A percentile compares a stretch with the other conserved stretches of the same genome.
phyloP scores from a whole-genome alignment of 2,329 filamentous ascomycete genomes.

The Salinomyces thailandicus region DNA sequence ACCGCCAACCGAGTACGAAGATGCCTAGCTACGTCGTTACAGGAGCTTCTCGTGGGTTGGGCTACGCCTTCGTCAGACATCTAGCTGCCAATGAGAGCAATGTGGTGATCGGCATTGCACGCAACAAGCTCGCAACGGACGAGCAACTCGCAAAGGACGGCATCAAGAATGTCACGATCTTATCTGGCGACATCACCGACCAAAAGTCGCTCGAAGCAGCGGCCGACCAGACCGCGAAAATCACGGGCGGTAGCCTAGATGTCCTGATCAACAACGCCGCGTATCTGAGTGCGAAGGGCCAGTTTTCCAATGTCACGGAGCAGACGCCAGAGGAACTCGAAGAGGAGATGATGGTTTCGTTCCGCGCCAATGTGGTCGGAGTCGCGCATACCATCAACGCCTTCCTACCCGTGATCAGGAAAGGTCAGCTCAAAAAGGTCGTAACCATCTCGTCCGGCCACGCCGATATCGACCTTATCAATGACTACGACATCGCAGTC shows the following conservation, averaged over 20 bases:
- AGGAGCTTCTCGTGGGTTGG: constrained; percentile 4
- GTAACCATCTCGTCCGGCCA: constrained; percentile 5
- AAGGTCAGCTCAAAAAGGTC: constrained; percentile 18
- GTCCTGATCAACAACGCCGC: constrained; percentile 26
- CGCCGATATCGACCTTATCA: constrained; percentile 12
- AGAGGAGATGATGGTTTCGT: constrained; percentile 10
- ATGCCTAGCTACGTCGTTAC: constrained; percentile 6
- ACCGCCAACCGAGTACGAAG: no score
- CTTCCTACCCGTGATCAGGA: constrained; percentile 22
- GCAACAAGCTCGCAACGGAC: constrained; percentile 18
- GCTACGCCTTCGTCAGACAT: constrained; percentile 23
- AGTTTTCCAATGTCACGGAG: constrained; percentile 13
- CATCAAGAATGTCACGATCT: constrained; percentile 35
- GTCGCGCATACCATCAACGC: constrained; percentile 15
- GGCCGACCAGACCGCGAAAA: constrained; percentile 12
- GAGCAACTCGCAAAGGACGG: constrained; percentile 12
- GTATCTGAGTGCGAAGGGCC: constrained; percentile 8
- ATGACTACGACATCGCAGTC: constrained; percentile 10
- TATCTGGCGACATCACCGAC: constrained; percentile 38
- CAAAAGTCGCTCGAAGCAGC: constrained; percentile 29
- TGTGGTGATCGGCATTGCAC: constrained; percentile 27
- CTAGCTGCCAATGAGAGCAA: constrained; percentile 22
- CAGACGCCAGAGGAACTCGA: constrained; percentile 10
- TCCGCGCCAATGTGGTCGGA: constrained; percentile 21
- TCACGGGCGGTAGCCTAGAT: constrained; percentile 21